phyloP scores from a whole-genome alignment of 352 stramenopile genomes.

The Blastocystis sp. region DNA sequence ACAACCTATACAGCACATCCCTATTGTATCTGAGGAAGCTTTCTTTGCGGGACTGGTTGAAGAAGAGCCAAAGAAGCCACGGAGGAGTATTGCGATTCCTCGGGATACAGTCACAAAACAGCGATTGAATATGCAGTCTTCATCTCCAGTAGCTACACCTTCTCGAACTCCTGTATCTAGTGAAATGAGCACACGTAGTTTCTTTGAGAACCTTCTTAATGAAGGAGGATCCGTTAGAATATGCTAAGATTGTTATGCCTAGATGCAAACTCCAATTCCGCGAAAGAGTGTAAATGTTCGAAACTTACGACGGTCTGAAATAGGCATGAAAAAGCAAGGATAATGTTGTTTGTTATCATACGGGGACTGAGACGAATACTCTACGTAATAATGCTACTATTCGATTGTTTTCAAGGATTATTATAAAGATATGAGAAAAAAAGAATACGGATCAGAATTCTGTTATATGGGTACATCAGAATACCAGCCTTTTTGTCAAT shows the following conservation, averaged over 20 bases:
- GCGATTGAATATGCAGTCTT: neutral
- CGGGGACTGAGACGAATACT: neutral
- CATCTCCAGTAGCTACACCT: neutral
- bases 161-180: neutral
- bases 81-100: neutral
- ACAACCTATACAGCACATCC: neutral
- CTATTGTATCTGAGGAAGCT: neutral
- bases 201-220: constrained; percentile 55
- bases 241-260: neutral
- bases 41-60: neutral
- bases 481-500: neutral
- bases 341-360: constrained; percentile 11
- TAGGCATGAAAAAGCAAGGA: neutral
- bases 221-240: neutral
- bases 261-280: constrained; percentile 12
- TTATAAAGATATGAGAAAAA: neutral
- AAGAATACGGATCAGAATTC: neutral
- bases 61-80: neutral
- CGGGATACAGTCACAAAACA: neutral
- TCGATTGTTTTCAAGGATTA: neutral
- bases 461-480: neutral
- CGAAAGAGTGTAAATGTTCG: constrained; percentile 55
- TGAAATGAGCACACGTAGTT: neutral
- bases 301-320: neutral
- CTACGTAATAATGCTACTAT: neutral